Conservation (phyloP, 108 stramenopile genomes). For the Cyclotella kingstonii region DNA sequence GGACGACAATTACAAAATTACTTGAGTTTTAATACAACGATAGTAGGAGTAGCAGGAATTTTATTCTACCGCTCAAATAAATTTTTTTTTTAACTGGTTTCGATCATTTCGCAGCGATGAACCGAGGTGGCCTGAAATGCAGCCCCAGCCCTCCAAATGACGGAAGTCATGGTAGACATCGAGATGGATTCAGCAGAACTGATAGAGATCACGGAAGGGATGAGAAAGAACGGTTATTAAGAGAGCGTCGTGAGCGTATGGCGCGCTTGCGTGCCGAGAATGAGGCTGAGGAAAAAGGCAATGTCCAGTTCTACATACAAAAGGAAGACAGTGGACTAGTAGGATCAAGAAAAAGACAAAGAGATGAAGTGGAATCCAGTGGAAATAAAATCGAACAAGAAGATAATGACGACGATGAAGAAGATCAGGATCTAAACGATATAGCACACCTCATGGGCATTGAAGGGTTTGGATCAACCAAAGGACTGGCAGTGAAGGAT, state of each 20-base stretch:
- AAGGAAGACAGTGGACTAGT: slow-evolving; percentile 1
- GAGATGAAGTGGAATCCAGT: not conserved
- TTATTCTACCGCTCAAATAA: no score
- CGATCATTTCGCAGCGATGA: not conserved
- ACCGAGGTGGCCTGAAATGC: not conserved
- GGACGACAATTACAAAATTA: no score
- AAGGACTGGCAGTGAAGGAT: slow-evolving; percentile 87
- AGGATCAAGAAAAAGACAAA: slow-evolving; percentile 21
- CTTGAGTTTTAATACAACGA: no score
- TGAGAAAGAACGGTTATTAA: slow-evolving; percentile 45
- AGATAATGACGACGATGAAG: slow-evolving; percentile 49
- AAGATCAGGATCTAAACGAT: slow-evolving; percentile 75
- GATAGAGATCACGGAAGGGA: not conserved
- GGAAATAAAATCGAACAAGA: slow-evolving; percentile 51
- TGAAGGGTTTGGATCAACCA: slow-evolving; percentile 90
- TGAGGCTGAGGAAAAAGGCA: slow-evolving; percentile 58
- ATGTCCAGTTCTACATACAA: slow-evolving; percentile 14
- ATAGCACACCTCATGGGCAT: slow-evolving; percentile 91
- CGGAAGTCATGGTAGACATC: slow-evolving; percentile 1
- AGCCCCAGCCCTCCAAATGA: slow-evolving; percentile 1
- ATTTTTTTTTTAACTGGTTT: not conserved
- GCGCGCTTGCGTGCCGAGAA: slow-evolving; percentile 74
- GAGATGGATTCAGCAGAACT: not conserved
- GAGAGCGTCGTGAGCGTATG: slow-evolving; percentile 75
- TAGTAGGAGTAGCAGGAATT: no score